Percentiles rank a stretch among this genome's conserved stretches.
Evolutionary conservation across 2,329 filamentous ascomycete genomes (phyloP).

Genomic region (Fusarium xyrophilum): DNA sequence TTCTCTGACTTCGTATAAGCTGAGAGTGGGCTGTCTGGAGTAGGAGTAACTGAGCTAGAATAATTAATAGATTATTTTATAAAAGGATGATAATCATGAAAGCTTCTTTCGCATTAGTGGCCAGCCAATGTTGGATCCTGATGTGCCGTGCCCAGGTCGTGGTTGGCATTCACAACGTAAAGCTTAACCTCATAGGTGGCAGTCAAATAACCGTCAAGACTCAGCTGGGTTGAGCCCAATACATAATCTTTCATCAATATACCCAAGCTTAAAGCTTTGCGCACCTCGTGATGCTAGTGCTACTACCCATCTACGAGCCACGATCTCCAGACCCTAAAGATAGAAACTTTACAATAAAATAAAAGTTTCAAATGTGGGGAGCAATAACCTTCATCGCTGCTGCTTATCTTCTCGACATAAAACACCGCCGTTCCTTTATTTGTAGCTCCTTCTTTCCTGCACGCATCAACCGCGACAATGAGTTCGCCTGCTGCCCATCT

Average conservation of each 20-base stretch:
- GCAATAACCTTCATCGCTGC: rapidly evolving
- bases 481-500: neutral
- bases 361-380: neutral
- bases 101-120: rapidly evolving
- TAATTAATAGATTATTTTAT: neutral
- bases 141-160: neutral
- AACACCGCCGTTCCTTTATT: too few relatives aligned
- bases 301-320: rapidly evolving
- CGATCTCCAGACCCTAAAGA: neutral
- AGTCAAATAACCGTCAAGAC: too few relatives aligned
- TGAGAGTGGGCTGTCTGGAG: neutral
- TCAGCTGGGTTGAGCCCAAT: too few relatives aligned
- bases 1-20: too few relatives aligned
- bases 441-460: neutral
- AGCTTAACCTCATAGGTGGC: too few relatives aligned
- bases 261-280: rapidly evolving
- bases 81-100: too few relatives aligned
- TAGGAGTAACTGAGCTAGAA: neutral
- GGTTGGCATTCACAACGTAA: too few relatives aligned
- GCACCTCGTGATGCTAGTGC: rapidly evolving
- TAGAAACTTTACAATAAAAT: neutral
- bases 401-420: neutral
- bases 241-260: too few relatives aligned
- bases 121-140: neutral
- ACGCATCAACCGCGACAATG: neutral